phyloP scores from a whole-genome alignment of 164 flowering plant genomes.

The Macadamia tetraphylla region DNA sequence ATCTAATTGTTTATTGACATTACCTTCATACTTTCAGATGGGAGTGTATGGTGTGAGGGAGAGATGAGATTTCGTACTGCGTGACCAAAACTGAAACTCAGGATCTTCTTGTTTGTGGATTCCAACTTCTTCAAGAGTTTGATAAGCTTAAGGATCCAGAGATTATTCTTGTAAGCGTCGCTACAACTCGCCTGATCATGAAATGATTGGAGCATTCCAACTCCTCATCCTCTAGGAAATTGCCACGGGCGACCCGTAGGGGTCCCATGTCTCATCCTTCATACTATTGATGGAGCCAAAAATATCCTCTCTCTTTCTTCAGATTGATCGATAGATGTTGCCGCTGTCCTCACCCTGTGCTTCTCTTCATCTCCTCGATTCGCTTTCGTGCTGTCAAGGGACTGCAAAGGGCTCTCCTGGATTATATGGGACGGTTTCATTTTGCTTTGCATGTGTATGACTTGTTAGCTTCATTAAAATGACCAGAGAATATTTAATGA shows the following conservation, averaged over 20 bases:
- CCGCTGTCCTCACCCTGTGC: too few species aligned
- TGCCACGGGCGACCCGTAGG: slow-evolving; percentile 46
- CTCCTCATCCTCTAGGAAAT: slow-evolving; percentile 57
- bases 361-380: too few species aligned
- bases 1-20: neutral
- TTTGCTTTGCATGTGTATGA: too few species aligned
- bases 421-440: too few species aligned
- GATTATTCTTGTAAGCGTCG: slow-evolving; percentile 24
- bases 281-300: slow-evolving; percentile 23
- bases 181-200: slow-evolving; percentile 81
- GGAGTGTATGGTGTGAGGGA: too few species aligned
- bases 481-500: too few species aligned
- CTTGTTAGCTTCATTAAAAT: too few species aligned
- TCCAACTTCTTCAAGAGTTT: slow-evolving; percentile 44
- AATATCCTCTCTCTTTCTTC: too few species aligned
- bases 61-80: slow-evolving; percentile 29
- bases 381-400: too few species aligned
- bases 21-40: too few species aligned
- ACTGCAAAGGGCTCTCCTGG: too few species aligned
- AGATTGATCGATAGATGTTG: too few species aligned
- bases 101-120: slow-evolving; percentile 44
- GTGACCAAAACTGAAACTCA: slow-evolving; percentile 73
- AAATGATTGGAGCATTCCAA: slow-evolving; percentile 57
- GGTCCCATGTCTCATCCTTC: slow-evolving; percentile 87
- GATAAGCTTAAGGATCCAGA: slow-evolving; percentile 63